Base-by-base conservation (phyloP, 1,284 basidiomycete genomes). In the Pyrrhoderma noxium region DNA sequence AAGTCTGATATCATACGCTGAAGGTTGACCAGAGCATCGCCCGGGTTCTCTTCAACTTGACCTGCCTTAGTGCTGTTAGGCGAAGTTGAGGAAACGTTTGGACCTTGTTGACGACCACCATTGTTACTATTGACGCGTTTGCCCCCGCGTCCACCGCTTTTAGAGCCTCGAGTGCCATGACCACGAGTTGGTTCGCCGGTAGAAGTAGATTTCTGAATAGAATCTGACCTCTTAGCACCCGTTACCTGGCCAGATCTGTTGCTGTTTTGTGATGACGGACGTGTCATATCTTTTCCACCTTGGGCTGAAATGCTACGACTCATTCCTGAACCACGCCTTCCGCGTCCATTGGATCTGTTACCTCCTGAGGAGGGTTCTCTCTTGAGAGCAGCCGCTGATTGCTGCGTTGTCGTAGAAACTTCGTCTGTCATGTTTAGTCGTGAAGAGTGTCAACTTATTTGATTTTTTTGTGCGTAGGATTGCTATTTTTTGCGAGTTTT, bases 371-470 rank as follows among this genome's bases (percentile, higher is more conserved):
- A 36, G 18, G 23, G 18, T 23, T 58, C 58, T 51, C 56, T 65
- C 63, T 63, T 64, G 18, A 57, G 58, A 45, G 62, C 57, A 36
- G 58, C 57, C 16, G 16, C 14, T 40, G 38, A 22, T 47, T 55
- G 70, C 64, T 75, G 77, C 58, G 71, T 65, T 66, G 75, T 75
- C 62, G 75, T 71, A 66, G 74, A 74, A 62, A 73, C 70, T 75
- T 89, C 82, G 76, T 89, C 85, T 66, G 82, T 85, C 85, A 89
- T 89, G 70, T 81, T 79, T 80, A 79, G 23, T 85, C 82, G 80
- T 88, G 75, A 61, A 60, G 71, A 65, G 66, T 67, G 65, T 63
- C 66, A 68, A 65, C 67, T 67, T 65, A 62, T 62, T 60, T 56
- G 51, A 42, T 57, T 40, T 45, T 55, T 56, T 36, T 51, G 49